Conservation (phyloP, 179 eudicot genomes). For the Beta corolliflora region DNA sequence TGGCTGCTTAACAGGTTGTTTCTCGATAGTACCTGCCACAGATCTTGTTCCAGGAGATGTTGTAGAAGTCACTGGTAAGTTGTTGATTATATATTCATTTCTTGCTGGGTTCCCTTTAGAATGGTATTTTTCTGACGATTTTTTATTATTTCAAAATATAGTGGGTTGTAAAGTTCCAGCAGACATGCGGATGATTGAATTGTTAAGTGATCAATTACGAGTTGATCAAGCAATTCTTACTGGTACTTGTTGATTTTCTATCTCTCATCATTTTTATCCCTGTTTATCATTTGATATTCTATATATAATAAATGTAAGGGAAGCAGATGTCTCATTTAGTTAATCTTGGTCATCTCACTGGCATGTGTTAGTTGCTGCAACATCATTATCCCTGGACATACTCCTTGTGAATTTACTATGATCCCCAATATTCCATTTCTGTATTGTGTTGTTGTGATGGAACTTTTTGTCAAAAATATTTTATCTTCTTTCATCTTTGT, state of each 20-base stretch:
- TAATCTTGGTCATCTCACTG: background rate
- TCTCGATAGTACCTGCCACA: slow-evolving; percentile 90
- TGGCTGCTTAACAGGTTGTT: slow-evolving; percentile 61
- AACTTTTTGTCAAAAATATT: background rate
- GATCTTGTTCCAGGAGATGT: slow-evolving; percentile 98
- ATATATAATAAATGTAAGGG: background rate
- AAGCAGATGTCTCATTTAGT: background rate
- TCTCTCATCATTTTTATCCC: background rate
- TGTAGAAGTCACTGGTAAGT: slow-evolving; percentile 93
- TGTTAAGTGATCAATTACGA: slow-evolving; percentile 87
- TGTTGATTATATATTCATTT: slow-evolving; percentile 4
- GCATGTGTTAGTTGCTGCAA: background rate
- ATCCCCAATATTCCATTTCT: background rate
- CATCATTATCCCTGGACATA: background rate
- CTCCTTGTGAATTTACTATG: background rate
- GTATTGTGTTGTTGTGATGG: background rate
- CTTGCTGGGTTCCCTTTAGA: background rate
- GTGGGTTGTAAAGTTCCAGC: slow-evolving; percentile 99
- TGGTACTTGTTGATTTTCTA: slow-evolving; percentile 44
- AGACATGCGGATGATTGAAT: slow-evolving; percentile 92
- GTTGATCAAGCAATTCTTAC: slow-evolving; percentile 99
- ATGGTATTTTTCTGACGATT: slow-evolving; percentile 3
- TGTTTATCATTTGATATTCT: slow-evolving; percentile 2
- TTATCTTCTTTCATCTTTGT: background rate
- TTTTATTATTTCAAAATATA: slow-evolving; percentile 29